These are phyloP conservation scores for Golubevia pallescens DNA, from an alignment of 1,284 basidiomycete species.

Conservation along the genomic window DNA sequence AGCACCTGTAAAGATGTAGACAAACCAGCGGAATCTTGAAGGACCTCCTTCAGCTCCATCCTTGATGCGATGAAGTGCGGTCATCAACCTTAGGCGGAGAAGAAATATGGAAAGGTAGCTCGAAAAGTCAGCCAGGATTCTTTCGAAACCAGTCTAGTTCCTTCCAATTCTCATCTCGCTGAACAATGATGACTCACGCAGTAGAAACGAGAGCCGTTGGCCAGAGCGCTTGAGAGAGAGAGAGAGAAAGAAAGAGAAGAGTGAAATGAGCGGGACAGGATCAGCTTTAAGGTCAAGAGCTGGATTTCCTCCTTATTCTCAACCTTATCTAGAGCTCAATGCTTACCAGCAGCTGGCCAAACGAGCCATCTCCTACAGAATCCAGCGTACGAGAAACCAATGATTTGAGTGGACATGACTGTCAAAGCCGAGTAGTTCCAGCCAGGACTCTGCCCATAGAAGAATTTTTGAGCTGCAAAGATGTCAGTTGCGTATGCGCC, in stretches of 20 bases:
- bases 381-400: slow-evolving; percentile 45
- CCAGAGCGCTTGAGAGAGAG: too few relatives aligned
- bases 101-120: too few relatives aligned
- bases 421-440: not conserved
- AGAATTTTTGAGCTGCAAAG: slow-evolving; percentile 12
- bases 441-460: not conserved
- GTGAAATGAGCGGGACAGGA: too few relatives aligned
- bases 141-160: too few relatives aligned
- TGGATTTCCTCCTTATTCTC: too few relatives aligned
- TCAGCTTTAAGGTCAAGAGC: too few relatives aligned
- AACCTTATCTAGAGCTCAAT: too few relatives aligned
- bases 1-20: slow-evolving; percentile 24
- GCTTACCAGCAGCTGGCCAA: slow-evolving; percentile 47
- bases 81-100: too few relatives aligned
- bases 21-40: slow-evolving; percentile 39
- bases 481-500: slow-evolving; percentile 31
- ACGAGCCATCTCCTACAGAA: slow-evolving; percentile 48
- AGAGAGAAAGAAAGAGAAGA: too few relatives aligned
- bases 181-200: too few relatives aligned
- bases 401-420: slow-evolving; percentile 2
- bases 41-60: slow-evolving; percentile 12
- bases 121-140: too few relatives aligned
- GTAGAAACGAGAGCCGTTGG: slow-evolving; percentile 45
- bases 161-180: too few relatives aligned
- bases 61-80: slow-evolving; percentile 28